Conservation (phyloP, 257 asterid genomes). For the Rauvolfia tetraphylla region DNA sequence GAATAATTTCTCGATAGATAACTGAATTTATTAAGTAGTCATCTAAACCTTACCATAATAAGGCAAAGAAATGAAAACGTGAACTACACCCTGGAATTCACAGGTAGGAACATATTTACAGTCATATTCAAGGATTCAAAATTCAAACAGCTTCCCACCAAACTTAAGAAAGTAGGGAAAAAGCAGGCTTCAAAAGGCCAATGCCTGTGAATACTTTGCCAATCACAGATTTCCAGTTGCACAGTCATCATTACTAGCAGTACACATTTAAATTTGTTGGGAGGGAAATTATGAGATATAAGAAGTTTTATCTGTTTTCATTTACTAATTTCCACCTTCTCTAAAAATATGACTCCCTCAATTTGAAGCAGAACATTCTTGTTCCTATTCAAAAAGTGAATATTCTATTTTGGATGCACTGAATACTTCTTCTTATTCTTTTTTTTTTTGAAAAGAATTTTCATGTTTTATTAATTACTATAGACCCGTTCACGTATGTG, state of each 20-base stretch:
- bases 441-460: too few species aligned
- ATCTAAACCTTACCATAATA: too few species aligned
- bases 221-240: conserved; percentile 3
- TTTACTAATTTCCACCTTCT: too few species aligned
- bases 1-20: too few species aligned
- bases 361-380: too few species aligned
- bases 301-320: neutral
- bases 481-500: too few species aligned
- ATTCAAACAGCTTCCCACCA: conserved; percentile 14
- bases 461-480: too few species aligned
- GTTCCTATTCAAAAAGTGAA: too few species aligned
- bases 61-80: neutral
- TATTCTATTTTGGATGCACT: too few species aligned
- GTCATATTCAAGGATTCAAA: conserved; percentile 16
- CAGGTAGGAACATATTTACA: neutral
- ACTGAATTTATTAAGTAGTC: too few species aligned
- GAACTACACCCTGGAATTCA: neutral
- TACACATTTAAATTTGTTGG: neutral
- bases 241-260: neutral
- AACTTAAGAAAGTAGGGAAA: conserved; percentile 7
- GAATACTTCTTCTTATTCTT: too few species aligned
- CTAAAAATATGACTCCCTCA: too few species aligned
- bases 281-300: neutral
- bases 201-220: conserved; percentile 17
- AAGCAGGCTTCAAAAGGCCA: conserved; percentile 8